Evolutionary conservation across 768 basidiomycete genomes (phyloP).

Genomic region (Tylopilus subfusipes): DNA sequence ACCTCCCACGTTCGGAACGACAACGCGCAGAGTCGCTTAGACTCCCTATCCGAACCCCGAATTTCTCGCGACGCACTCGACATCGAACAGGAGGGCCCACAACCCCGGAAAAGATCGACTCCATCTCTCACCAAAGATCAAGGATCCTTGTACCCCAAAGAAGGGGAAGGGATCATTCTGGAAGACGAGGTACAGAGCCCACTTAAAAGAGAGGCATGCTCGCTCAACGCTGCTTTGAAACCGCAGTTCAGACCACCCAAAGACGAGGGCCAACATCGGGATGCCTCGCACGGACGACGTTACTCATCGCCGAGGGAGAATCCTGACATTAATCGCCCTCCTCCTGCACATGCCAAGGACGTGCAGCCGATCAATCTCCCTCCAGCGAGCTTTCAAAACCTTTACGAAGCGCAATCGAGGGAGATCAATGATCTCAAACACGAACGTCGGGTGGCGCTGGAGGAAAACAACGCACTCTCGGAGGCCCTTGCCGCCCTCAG

Average conservation of each 20-base stretch:
- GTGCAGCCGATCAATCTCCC: neutral
- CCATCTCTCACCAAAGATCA: neutral
- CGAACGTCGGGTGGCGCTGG: neutral
- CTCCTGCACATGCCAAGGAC: neutral
- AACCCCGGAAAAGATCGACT: neutral
- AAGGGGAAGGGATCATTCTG: neutral
- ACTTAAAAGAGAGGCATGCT: no score
- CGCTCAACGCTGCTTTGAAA: neutral
- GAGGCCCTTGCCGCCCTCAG: neutral
- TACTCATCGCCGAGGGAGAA: neutral
- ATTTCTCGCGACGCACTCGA: neutral
- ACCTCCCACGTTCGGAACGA: neutral
- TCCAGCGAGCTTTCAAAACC: neutral
- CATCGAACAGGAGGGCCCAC: neutral
- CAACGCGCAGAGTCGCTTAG: neutral
- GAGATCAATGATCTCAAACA: constrained; percentile 7
- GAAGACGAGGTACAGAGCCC: constrained; percentile 7
- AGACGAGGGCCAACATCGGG: neutral
- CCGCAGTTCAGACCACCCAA: neutral
- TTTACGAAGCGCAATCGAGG: constrained; percentile 1
- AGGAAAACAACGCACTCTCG: constrained; percentile 9
- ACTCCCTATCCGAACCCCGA: neutral
- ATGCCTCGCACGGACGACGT: neutral
- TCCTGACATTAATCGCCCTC: neutral
- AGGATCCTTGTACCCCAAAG: neutral